Conservation (phyloP, 495 filamentous ascomycete genomes). For the Penicillium verhagenii region DNA sequence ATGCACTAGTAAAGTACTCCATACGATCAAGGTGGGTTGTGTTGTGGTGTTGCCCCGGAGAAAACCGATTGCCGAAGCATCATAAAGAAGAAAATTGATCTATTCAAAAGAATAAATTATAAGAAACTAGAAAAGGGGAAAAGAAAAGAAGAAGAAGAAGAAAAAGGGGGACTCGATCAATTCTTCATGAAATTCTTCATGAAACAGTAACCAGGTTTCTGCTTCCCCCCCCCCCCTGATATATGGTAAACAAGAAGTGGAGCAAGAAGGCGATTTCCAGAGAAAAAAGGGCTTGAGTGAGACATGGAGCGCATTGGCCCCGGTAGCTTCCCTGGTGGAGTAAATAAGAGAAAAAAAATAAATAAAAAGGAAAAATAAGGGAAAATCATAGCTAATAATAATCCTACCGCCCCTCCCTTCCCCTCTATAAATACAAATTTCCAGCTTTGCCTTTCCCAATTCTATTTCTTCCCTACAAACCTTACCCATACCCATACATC, state of each 20-base stretch:
- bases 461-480: constrained; percentile 7
- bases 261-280: not conserved
- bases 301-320: constrained; percentile 13
- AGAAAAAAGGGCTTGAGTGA: constrained; percentile 1
- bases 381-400: constrained; percentile 11
- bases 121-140: no score
- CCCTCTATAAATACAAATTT: constrained; percentile 30
- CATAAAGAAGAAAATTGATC: not conserved
- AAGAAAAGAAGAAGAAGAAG: no score
- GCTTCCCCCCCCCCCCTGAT: not conserved
- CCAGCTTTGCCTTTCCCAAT: constrained; percentile 10
- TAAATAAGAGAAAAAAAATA: not conserved
- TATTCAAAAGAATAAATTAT: not conserved
- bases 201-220: no score
- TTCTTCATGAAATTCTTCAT: no score
- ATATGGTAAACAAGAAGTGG: not conserved
- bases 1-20: no score
- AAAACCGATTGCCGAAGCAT: not conserved
- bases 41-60: not conserved
- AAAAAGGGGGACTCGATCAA: no score
- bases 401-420: constrained; percentile 22
- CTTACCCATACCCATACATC: constrained; percentile 3
- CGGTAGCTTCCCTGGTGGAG: constrained; percentile 9
- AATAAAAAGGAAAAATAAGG: constrained; percentile 1
- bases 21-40: not conserved